Evolutionary conservation across 169 alveolate species (phyloP).

Genomic region (Sarcocystis neurona): DNA sequence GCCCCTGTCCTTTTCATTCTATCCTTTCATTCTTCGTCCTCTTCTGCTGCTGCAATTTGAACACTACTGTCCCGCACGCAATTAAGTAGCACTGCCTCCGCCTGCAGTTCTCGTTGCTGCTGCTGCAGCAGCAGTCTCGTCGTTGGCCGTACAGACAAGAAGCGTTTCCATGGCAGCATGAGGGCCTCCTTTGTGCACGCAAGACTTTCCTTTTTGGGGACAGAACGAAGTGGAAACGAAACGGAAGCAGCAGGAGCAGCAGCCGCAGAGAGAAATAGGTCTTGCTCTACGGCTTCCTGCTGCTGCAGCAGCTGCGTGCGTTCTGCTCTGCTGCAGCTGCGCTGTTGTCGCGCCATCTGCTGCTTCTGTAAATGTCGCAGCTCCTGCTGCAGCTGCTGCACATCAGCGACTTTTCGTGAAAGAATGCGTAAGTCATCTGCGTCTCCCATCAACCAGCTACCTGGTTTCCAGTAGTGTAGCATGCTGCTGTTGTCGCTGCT

Average conservation of each 20-base stretch:
- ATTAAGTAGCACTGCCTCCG: not conserved
- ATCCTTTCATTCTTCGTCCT: too few relatives aligned
- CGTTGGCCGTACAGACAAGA: not conserved
- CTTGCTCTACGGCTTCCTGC: not conserved
- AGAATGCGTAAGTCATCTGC: conserved; percentile 13
- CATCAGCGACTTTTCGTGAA: conserved; percentile 7
- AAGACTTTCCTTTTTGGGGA: conserved; percentile 22
- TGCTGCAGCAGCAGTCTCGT: not conserved
- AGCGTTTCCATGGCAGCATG: conserved; percentile 14
- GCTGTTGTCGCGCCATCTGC: not conserved
- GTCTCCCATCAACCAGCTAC: conserved; percentile 18
- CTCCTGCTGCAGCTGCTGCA: not conserved
- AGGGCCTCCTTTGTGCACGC: conserved; percentile 33
- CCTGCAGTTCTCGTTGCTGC: conserved; percentile 1
- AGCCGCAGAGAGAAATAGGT: not conserved
- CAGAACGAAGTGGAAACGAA: too few relatives aligned
- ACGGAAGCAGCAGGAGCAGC: too few relatives aligned
- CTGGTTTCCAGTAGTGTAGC: conserved; percentile 38
- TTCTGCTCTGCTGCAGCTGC: not conserved
- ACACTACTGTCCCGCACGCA: too few relatives aligned
- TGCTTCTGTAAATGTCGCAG: not conserved
- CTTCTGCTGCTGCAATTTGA: too few relatives aligned
- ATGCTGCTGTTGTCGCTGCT: conserved; percentile 25
- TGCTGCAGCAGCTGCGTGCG: conserved; percentile 1
- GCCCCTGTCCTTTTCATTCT: too few relatives aligned